Percentiles rank a stretch among this genome's conserved stretches.
These are phyloP conservation scores for Trichosporon inkin DNA, from an alignment of 1,284 basidiomycete species.

Conservation along the genomic window DNA sequence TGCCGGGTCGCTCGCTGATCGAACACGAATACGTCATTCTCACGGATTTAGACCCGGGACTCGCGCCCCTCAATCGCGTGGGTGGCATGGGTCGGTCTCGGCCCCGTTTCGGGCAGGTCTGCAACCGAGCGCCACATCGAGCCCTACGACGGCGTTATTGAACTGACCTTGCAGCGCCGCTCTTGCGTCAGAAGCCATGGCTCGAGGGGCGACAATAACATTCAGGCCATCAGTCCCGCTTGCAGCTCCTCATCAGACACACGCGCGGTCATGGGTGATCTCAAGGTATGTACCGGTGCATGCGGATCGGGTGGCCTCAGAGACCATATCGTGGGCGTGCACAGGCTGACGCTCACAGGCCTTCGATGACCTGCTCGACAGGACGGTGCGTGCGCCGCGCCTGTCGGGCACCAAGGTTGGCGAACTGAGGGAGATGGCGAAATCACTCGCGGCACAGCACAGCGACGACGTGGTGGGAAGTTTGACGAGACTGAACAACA, in stretches of 20 bases:
- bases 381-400: conserved; percentile 71
- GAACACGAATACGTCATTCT: conserved; percentile 7
- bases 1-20: not conserved
- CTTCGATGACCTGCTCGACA: conserved; percentile 71
- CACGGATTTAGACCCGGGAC: not conserved
- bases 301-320: no score
- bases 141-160: no score
- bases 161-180: no score
- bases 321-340: no score
- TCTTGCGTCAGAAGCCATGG: not conserved
- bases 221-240: not conserved
- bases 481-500: conserved; percentile 77
- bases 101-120: no score
- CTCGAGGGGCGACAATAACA: conserved; percentile 4
- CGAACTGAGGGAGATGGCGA: conserved; percentile 65
- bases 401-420: conserved; percentile 78
- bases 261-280: conserved; percentile 20
- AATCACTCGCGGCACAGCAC: conserved; percentile 65
- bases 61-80: no score
- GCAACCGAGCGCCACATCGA: no score
- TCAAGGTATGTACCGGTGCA: conserved; percentile 23
- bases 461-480: conserved; percentile 79
- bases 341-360: conserved; percentile 54
- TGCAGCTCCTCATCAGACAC: not conserved
- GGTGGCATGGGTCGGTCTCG: no score